These are phyloP conservation scores for Leccinum fuscescens DNA, from an alignment of 1,284 basidiomycete genomes.

Conservation along the genomic window DNA sequence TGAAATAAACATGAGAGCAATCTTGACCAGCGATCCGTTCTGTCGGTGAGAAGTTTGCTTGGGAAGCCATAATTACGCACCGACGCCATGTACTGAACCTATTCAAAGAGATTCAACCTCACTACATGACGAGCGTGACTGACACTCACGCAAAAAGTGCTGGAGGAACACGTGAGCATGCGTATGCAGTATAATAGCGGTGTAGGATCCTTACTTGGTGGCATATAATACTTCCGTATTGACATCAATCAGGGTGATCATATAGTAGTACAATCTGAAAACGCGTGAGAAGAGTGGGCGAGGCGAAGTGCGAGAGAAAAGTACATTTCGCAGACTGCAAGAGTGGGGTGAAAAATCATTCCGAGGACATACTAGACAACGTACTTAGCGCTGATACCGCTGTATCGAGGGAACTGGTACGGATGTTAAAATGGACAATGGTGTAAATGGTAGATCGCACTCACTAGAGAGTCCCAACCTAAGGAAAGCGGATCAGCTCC, in stretches of 20 bases:
- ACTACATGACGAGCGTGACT: neutral
- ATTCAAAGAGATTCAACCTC: conserved; percentile 2
- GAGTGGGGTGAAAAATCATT: neutral
- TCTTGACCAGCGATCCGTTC: conserved; percentile 17
- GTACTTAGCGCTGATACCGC: conserved; percentile 21
- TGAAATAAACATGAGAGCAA: conserved; percentile 33
- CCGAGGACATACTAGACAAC: neutral
- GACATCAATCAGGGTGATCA: conserved; percentile 37
- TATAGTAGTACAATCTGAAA: conserved; percentile 36
- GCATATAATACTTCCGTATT: conserved; percentile 33
- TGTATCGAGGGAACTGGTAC: conserved; percentile 26
- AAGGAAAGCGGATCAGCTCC: neutral
- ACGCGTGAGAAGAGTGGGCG: conserved; percentile 9
- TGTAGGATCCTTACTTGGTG: conserved; percentile 31
- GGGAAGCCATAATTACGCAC: conserved; percentile 21
- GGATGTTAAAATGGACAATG: neutral
- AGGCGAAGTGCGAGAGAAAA: neutral
- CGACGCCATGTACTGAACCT: conserved; percentile 37
- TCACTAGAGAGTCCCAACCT: conserved; percentile 38
- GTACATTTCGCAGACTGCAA: conserved; percentile 38
- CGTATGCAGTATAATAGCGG: too few species aligned
- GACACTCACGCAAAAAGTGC: conserved; percentile 39
- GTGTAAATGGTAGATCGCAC: conserved; percentile 1
- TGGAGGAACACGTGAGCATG: conserved; percentile 15
- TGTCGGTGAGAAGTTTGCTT: neutral